These are phyloP conservation scores for Mycena amicta DNA, from an alignment of 768 basidiomycete genomes.

Conservation along the genomic window DNA sequence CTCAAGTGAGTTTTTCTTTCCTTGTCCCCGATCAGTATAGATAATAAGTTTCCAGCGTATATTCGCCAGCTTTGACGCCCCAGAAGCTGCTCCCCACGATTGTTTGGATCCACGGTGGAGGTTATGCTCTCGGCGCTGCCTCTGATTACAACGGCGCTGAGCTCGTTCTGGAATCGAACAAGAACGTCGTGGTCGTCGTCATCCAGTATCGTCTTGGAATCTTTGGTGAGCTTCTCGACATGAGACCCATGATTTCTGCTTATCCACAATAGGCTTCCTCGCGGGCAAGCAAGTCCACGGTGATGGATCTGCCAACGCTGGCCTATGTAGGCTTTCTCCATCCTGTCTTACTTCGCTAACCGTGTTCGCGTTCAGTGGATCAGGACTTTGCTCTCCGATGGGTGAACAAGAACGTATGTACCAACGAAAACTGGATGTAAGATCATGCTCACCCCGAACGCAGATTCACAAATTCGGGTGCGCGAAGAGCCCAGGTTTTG, in stretches of 20 bases:
- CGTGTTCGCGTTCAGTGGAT: constrained; percentile 15
- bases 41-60: constrained; percentile 6
- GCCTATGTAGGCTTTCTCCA: constrained; percentile 27
- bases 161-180: constrained; percentile 17
- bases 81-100: constrained; percentile 11
- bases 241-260: not conserved
- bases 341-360: not conserved
- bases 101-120: constrained; percentile 18
- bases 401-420: constrained; percentile 19
- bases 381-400: constrained; percentile 22
- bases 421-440: not conserved
- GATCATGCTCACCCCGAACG: constrained; percentile 25
- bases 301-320: constrained; percentile 30
- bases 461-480: not conserved
- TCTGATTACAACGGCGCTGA: constrained; percentile 14
- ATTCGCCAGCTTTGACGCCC: constrained; percentile 7
- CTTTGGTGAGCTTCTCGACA: not conserved
- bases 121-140: constrained; percentile 11
- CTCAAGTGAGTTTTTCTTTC: constrained; percentile 25
- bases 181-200: constrained; percentile 13
- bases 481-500: not conserved
- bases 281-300: constrained; percentile 27
- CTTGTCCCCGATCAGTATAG: not conserved
- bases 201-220: constrained; percentile 9
- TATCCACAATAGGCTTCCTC: constrained; percentile 28